Percentiles rank a stretch among this genome's conserved stretches.
These are phyloP conservation scores for Chenopodium album DNA, from an alignment of 148 eudicot species.

Conservation along the genomic window DNA sequence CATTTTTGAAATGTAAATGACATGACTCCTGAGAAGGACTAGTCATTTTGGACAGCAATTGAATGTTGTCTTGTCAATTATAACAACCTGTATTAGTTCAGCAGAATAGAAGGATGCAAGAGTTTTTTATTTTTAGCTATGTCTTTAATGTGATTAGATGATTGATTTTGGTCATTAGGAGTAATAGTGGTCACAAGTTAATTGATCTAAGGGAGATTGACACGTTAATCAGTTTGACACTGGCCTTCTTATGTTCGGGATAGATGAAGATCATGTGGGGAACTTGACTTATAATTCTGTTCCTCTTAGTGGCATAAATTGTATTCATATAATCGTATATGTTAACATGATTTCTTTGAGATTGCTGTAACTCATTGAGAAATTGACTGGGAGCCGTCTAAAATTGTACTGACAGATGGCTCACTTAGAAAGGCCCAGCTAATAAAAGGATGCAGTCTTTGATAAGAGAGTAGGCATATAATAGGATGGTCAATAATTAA, in stretches of 20 bases:
- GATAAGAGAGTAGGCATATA: slow-evolving; percentile 17
- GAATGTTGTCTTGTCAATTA: neutral
- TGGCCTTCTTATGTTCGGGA: slow-evolving; percentile 1
- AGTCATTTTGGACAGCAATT: neutral
- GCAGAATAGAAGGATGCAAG: neutral
- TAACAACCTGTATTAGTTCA: neutral
- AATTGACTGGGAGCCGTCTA: neutral
- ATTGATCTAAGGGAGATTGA: neutral
- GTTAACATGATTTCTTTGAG: neutral
- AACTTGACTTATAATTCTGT: neutral
- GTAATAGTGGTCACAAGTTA: neutral
- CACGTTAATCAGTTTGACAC: neutral
- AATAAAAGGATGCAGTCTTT: neutral
- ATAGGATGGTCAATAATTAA: neutral
- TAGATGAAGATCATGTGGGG: neutral
- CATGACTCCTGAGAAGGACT: neutral
- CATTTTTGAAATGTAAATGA: neutral
- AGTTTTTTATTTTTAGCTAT: neutral
- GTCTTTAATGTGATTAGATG: neutral
- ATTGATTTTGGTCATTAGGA: neutral
- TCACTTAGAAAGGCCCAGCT: neutral
- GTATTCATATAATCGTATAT: neutral
- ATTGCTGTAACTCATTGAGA: slow-evolving; percentile 2
- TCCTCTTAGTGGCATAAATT: neutral
- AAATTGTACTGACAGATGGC: slow-evolving; percentile 7